These are phyloP conservation scores for Phytopythium oedochilum DNA, from an alignment of 352 stramenopile species.

Conservation along the genomic window DNA sequence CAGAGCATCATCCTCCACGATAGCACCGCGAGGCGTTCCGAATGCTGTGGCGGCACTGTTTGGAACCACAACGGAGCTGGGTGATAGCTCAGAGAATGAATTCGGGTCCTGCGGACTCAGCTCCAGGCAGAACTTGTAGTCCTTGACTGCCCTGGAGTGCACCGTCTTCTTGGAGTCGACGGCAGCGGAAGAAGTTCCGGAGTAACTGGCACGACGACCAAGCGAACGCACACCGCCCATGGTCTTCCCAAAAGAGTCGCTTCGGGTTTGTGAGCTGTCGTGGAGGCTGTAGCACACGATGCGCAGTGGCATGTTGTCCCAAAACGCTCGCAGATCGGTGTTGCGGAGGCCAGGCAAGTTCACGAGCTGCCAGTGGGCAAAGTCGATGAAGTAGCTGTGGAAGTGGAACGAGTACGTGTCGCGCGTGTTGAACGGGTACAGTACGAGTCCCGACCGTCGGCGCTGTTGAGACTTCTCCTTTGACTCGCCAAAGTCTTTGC, in stretches of 20 bases:
- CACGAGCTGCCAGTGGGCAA: constrained; percentile 43
- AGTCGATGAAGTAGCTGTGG: constrained; percentile 71
- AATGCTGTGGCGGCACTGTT: background rate
- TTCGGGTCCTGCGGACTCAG: constrained; percentile 20
- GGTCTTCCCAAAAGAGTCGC: background rate
- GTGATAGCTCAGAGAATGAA: constrained; percentile 9
- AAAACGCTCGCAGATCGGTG: constrained; percentile 41
- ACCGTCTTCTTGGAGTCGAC: constrained; percentile 20
- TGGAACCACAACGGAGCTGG: background rate
- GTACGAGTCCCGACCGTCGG: constrained; percentile 22
- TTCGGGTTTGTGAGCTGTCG: background rate
- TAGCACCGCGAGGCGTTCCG: background rate
- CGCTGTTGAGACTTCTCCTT: constrained; percentile 24
- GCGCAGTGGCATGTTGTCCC: constrained; percentile 56
- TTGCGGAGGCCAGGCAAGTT: constrained; percentile 47
- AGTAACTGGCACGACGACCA: background rate
- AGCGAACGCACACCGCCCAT: background rate
- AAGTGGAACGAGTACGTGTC: constrained; percentile 75
- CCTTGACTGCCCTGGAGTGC: constrained; percentile 30
- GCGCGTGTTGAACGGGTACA: constrained; percentile 53
- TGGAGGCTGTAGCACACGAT: constrained; percentile 52
- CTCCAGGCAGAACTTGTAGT: constrained; percentile 59
- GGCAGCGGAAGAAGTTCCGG: constrained; percentile 1
- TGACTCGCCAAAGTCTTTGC: constrained; percentile 48
- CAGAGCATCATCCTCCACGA: background rate